Conservation (phyloP, 2,329 filamentous ascomycete genomes). For the Aspergillus fructus region DNA sequence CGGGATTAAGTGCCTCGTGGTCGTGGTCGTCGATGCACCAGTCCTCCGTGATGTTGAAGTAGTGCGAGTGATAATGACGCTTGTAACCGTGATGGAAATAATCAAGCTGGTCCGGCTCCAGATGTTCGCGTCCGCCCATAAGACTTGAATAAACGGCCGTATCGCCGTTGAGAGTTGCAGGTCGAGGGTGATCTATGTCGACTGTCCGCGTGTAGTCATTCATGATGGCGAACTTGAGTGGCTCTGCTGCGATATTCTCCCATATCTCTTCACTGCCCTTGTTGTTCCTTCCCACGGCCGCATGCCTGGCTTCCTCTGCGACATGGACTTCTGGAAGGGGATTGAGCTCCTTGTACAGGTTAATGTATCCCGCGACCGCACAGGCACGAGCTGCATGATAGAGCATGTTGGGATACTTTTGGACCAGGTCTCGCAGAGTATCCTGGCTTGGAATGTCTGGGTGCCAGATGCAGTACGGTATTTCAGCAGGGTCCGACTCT, state of each 20-base stretch:
- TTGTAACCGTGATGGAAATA: not conserved
- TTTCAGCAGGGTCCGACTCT: not conserved
- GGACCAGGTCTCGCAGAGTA: constrained; percentile 36
- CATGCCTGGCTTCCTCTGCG: constrained; percentile 18
- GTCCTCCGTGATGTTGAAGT: not conserved
- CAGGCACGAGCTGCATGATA: constrained; percentile 28
- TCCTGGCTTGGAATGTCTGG: constrained; percentile 38
- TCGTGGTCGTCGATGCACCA: not conserved
- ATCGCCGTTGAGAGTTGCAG: constrained; percentile 15
- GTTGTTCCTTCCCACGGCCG: not conserved
- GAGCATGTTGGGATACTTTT: constrained; percentile 24
- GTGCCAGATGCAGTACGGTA: constrained; percentile 8
- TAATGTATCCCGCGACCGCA: constrained; percentile 19
- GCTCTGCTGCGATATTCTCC: constrained; percentile 11
- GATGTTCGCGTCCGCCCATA: not conserved
- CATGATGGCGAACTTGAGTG: constrained; percentile 15
- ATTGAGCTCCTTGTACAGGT: constrained; percentile 20
- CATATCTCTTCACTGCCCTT: constrained; percentile 15
- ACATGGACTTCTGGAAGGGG: constrained; percentile 20
- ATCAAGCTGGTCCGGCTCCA: not conserved
- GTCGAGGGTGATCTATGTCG: constrained; percentile 8
- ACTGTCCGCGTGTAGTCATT: constrained; percentile 18
- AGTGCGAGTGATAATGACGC: not conserved
- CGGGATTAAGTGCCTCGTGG: too few relatives aligned
- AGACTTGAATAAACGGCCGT: not conserved